A percentile compares a stretch with the other conserved stretches of the same genome.
These are phyloP conservation scores for Kalanchoe fedtschenkoi DNA, from an alignment of 164 flowering plant genomes.

Conservation along the genomic window DNA sequence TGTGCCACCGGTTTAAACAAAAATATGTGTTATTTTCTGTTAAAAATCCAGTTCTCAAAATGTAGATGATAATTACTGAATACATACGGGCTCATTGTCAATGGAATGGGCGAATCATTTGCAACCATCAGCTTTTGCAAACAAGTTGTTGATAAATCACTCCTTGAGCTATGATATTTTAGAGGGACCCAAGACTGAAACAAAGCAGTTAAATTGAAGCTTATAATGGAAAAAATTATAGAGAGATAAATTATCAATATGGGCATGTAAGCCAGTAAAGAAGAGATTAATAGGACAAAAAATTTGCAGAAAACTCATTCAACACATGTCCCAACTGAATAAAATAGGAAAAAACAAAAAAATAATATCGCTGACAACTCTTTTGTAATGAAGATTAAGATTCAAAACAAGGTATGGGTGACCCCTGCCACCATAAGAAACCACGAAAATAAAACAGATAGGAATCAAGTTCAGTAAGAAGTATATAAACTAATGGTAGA, in stretches of 20 bases:
- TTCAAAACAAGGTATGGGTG: too few species aligned
- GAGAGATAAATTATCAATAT: neutral
- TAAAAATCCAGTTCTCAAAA: constrained; percentile 2
- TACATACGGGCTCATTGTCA: constrained; percentile 63
- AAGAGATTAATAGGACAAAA: neutral
- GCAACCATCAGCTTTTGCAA: constrained; percentile 40
- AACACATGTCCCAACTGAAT: neutral
- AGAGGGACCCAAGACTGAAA: constrained; percentile 58
- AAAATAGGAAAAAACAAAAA: too few species aligned
- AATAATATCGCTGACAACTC: too few species aligned
- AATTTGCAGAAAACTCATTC: neutral
- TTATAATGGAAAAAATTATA: neutral
- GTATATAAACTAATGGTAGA: too few species aligned
- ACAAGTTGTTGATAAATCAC: constrained; percentile 32
- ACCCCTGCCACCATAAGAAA: too few species aligned
- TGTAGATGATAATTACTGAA: constrained; percentile 1
- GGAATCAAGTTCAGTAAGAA: too few species aligned
- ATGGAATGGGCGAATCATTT: constrained; percentile 33
- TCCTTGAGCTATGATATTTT: constrained; percentile 43
- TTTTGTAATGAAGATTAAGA: too few species aligned
- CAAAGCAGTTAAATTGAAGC: neutral
- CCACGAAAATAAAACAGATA: too few species aligned
- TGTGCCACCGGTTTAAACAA: neutral
- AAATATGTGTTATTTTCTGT: constrained; percentile 1
- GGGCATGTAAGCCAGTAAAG: neutral